Base-by-base conservation (phyloP, 2,329 filamentous ascomycete genomes). In the Incumbomyces lentus region DNA sequence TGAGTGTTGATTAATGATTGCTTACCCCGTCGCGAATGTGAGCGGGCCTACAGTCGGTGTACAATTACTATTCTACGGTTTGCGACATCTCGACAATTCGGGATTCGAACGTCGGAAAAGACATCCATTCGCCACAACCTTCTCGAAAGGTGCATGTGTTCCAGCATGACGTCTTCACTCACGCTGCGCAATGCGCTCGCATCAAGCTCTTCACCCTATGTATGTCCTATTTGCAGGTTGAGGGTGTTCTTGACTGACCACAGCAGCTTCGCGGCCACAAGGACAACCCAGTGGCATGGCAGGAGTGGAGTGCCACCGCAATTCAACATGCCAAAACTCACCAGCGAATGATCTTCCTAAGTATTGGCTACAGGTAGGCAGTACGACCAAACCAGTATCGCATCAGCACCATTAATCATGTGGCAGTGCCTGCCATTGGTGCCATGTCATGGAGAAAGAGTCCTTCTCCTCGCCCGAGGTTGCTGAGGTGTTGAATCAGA, bases 361-460 rank as follows among this genome's bases (percentile, higher is more conserved):
- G 90, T 62, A 89, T 96, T 59, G 92, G 92, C 40, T 98, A 95
- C 70, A 84, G 84, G 92, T 92, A 68, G 62, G 83, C 71, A 34
- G 30, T 6, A 37, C 17, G 16, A 16, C 22, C 16, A 12, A n/a
- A n/a, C 18, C 37, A 32, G 32, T 19, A 12, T 32, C 17, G 13
- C n/a, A 16, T 33, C n/a, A 42, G 12, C 12, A 42, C 5, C 13
- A 41, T 29, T 46, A 10, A 44, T 18, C 22, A 33, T 32, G 11
- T 11, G 13, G 43, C 19, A 45, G 33, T 31, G 16, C 17, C 7
- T 34, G 29, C 46, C 30, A 46, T 86, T 83, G 84, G 71, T 87
- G 82, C 62, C 86, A 92, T 68, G 84, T 96, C 51, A 95, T 95
- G 79, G 84, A 86, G 55, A 81, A 84, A 54, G 92, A 98, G 65